Evolutionary conservation across 805 yeast genomes (phyloP).

Genomic region (Osmozyma mogii): DNA sequence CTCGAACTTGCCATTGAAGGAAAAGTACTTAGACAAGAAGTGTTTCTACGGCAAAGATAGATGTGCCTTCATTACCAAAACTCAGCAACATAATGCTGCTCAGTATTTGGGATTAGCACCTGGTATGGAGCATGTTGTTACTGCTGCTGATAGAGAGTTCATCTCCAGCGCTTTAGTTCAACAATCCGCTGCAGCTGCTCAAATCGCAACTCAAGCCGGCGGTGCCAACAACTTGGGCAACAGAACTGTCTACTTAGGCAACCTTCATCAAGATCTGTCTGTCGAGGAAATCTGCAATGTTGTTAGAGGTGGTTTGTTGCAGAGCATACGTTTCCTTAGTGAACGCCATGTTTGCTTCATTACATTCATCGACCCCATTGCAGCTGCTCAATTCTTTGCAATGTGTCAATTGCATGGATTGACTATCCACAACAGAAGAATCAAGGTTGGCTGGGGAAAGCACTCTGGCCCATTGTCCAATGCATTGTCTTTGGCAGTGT

Average conservation of each 20-base stretch:
- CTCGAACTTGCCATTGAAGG: slow-evolving; percentile 56
- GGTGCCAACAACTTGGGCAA: slow-evolving; percentile 90
- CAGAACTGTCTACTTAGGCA: slow-evolving; percentile 87
- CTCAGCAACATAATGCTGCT: slow-evolving; percentile 96
- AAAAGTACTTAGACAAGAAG: slow-evolving; percentile 67
- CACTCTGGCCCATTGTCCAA: slow-evolving; percentile 89
- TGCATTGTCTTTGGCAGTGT: slow-evolving; percentile 80
- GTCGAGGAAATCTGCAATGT: slow-evolving; percentile 94
- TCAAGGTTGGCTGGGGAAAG: slow-evolving; percentile 96
- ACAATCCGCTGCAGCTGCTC: slow-evolving; percentile 97
- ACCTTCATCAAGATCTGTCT: slow-evolving; percentile 78
- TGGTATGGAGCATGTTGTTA: slow-evolving; percentile 73
- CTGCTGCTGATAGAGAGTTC: slow-evolving; percentile 57
- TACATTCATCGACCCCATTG: slow-evolving; percentile 92
- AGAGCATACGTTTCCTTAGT: slow-evolving; percentile 67
- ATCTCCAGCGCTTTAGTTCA: slow-evolving; percentile 74
- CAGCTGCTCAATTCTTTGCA: slow-evolving; percentile 96
- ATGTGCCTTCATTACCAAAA: slow-evolving; percentile 88
- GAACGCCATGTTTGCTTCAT: slow-evolving; percentile 92
- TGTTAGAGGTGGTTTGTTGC: slow-evolving; percentile 90
- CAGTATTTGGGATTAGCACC: slow-evolving; percentile 89
- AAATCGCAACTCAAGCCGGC: slow-evolving; percentile 90
- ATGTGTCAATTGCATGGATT: slow-evolving; percentile 87
- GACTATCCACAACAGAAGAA: slow-evolving; percentile 74
- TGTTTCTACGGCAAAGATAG: slow-evolving; percentile 91